These are phyloP conservation scores for Cytospora paraplurivora DNA, from an alignment of 2,329 filamentous ascomycete species.

Conservation along the genomic window DNA sequence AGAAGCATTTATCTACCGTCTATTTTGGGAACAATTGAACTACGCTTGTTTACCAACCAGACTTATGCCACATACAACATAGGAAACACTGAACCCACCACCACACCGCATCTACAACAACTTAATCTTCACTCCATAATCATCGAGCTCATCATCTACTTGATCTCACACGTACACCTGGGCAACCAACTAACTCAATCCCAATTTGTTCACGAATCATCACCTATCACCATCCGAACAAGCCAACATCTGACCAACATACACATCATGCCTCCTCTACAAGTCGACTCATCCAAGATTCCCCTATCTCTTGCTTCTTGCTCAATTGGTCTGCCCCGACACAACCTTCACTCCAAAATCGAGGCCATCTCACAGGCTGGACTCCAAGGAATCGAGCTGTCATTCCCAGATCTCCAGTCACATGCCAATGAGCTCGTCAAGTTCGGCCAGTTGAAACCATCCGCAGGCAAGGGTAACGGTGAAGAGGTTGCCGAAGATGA, in stretches of 20 bases:
- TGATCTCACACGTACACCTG: background rate
- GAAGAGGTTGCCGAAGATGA: slow-evolving; percentile 57
- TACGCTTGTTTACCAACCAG: background rate
- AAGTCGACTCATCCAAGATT: slow-evolving; percentile 33
- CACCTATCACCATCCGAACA: background rate
- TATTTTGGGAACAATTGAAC: background rate
- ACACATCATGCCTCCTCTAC: background rate
- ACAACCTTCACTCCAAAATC: slow-evolving; percentile 62
- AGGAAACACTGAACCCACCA: no score
- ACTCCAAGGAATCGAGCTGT: slow-evolving; percentile 72
- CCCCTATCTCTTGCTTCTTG: slow-evolving; percentile 58
- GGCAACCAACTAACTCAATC: background rate
- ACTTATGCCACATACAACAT: no score
- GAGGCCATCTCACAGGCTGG: slow-evolving; percentile 64
- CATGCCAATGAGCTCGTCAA: slow-evolving; percentile 57
- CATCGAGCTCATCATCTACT: no score
- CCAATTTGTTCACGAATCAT: background rate
- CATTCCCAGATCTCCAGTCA: slow-evolving; percentile 70
- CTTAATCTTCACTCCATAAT: background rate
- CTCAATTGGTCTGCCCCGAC: slow-evolving; percentile 47
- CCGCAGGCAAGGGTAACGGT: background rate
- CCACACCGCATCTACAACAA: no score
- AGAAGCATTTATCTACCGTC: background rate
- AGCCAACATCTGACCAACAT: background rate
- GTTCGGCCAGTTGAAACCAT: slow-evolving; percentile 4